Evolutionary conservation across 2,329 filamentous ascomycete species (phyloP).

Genomic region (Fusarium domesticum): DNA sequence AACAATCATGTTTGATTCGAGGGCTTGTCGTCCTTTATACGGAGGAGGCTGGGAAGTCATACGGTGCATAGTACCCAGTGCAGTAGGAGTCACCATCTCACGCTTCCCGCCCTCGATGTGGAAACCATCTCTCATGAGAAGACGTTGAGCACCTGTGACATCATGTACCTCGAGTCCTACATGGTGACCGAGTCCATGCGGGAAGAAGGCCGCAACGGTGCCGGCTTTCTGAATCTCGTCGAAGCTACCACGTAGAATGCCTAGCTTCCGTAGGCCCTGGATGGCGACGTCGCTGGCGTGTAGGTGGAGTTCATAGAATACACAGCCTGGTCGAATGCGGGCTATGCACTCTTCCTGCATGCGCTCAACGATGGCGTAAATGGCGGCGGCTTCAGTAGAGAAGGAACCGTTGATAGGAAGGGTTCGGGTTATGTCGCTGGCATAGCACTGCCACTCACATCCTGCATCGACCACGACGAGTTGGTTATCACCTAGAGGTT

Average conservation of each 20-base stretch:
- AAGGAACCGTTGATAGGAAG: slow-evolving; percentile 73
- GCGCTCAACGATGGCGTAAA: slow-evolving; percentile 73
- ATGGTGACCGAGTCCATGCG: slow-evolving; percentile 63
- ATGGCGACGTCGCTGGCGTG: slow-evolving; percentile 71
- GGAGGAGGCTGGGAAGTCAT: slow-evolving; percentile 26
- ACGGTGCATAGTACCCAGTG: slow-evolving; percentile 31
- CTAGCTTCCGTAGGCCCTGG: slow-evolving; percentile 65
- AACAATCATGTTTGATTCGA: slow-evolving; percentile 64
- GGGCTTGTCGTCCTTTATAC: slow-evolving; percentile 37
- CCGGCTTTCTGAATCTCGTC: slow-evolving; percentile 53
- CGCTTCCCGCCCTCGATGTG: slow-evolving; percentile 40
- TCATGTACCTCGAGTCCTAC: slow-evolving; percentile 66
- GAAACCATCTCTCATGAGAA: slow-evolving; percentile 31
- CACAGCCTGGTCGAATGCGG: slow-evolving; percentile 64
- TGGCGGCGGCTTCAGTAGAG: slow-evolving; percentile 62
- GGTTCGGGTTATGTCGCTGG: slow-evolving; percentile 85
- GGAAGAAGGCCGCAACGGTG: slow-evolving; percentile 61
- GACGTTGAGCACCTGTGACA: slow-evolving; percentile 42
- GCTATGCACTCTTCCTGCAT: slow-evolving; percentile 79
- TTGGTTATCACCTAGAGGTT: slow-evolving; percentile 65
- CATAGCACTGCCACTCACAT: slow-evolving; percentile 81
- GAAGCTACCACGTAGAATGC: slow-evolving; percentile 64
- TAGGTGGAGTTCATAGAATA: slow-evolving; percentile 70
- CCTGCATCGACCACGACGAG: slow-evolving; percentile 84
- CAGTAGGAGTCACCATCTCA: slow-evolving; percentile 38